These are phyloP conservation scores for Alternaria metachromatica DNA, from an alignment of 2,329 filamentous ascomycete species.

Conservation along the genomic window DNA sequence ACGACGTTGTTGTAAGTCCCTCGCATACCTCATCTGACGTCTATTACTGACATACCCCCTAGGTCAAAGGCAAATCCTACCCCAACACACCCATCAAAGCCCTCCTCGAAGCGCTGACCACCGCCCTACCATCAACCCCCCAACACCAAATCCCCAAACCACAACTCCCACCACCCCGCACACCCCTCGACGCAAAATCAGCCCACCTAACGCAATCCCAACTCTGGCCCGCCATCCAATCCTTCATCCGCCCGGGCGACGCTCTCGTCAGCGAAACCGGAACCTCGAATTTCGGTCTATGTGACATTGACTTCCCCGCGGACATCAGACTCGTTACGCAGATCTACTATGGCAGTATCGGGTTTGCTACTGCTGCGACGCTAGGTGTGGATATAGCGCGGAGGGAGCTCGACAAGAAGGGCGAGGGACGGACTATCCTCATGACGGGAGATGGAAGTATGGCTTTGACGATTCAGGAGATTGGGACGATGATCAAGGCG, in stretches of 20 bases:
- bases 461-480: constrained; percentile 70
- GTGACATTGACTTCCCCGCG: constrained; percentile 41
- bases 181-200: constrained; percentile 41
- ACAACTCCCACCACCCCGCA: constrained; percentile 33
- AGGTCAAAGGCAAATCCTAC: constrained; percentile 42
- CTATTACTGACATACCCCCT: not conserved
- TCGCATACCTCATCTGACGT: not conserved
- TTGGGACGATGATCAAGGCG: constrained; percentile 66
- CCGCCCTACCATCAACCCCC: constrained; percentile 28
- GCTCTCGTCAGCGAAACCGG: constrained; percentile 53
- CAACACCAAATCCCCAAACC: constrained; percentile 35
- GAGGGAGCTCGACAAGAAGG: constrained; percentile 48
- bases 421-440: constrained; percentile 56
- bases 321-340: constrained; percentile 46
- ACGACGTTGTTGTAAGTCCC: constrained; percentile 42
- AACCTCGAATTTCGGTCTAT: constrained; percentile 50
- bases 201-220: constrained; percentile 52
- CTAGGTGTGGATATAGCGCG: constrained; percentile 57
- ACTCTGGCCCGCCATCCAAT: constrained; percentile 52
- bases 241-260: constrained; percentile 48
- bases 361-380: constrained; percentile 52
- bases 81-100: constrained; percentile 47
- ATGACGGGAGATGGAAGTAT: constrained; percentile 70
- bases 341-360: constrained; percentile 55
- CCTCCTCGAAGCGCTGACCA: constrained; percentile 40